phyloP scores from a whole-genome alignment of 495 filamentous ascomycete genomes.

The Penicillium flavigenum region DNA sequence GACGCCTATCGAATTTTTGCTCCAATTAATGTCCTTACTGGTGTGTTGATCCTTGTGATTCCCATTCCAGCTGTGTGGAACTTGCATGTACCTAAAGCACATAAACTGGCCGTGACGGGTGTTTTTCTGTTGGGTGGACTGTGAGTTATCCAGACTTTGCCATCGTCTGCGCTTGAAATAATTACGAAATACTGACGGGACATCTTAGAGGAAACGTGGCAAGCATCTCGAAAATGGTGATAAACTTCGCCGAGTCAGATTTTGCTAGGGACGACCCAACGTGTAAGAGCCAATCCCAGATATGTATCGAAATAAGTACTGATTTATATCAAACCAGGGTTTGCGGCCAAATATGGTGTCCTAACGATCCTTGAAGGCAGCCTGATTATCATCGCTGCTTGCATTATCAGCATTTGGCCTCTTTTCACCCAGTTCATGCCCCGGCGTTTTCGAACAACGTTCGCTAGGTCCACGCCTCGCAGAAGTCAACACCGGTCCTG shows the following conservation, averaged over 20 bases:
- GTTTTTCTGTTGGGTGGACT: conserved; percentile 27
- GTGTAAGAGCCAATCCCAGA: conserved; percentile 13
- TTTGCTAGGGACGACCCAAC: conserved; percentile 15
- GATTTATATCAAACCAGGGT: conserved; percentile 5
- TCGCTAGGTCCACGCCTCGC: background rate
- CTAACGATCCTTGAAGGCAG: conserved; percentile 16
- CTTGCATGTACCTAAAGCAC: conserved; percentile 14
- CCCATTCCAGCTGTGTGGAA: conserved; percentile 44
- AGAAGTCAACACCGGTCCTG: background rate
- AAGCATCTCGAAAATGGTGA: conserved; percentile 21
- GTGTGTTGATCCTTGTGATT: conserved; percentile 38
- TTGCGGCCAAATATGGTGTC: conserved; percentile 16
- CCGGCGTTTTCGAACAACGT: conserved; percentile 1
- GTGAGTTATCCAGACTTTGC: conserved; percentile 15
- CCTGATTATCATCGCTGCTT: conserved; percentile 23
- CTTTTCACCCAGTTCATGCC: conserved; percentile 21
- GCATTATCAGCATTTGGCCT: conserved; percentile 25
- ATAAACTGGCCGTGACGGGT: conserved; percentile 25
- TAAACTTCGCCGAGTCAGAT: conserved; percentile 14
- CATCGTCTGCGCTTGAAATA: background rate
- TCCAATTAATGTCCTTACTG: conserved; percentile 29
- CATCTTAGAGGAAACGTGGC: conserved; percentile 18
- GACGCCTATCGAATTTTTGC: conserved; percentile 24
- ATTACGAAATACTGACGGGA: background rate
- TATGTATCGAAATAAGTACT: background rate